Conservation (phyloP, 2,329 filamentous ascomycete genomes). For the Trichophyton simii region DNA sequence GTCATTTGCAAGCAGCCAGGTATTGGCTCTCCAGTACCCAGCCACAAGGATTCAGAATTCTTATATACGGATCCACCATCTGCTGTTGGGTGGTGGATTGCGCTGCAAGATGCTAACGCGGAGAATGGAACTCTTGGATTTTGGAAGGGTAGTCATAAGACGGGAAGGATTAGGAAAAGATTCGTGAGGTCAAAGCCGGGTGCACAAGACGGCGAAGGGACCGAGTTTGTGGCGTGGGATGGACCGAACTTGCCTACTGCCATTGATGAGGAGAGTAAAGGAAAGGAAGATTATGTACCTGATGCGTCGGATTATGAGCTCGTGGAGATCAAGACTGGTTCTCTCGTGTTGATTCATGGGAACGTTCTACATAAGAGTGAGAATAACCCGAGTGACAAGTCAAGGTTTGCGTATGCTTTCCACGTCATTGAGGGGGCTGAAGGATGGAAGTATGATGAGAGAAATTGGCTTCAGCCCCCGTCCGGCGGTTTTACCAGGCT, state of each 20-base stretch:
- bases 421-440: conserved; percentile 81
- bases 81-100: conserved; percentile 95
- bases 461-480: conserved; percentile 89
- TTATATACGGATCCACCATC: conserved; percentile 79
- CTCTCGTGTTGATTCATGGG: conserved; percentile 85
- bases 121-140: conserved; percentile 87
- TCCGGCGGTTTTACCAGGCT: conserved; percentile 63
- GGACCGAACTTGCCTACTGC: conserved; percentile 51
- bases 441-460: conserved; percentile 57
- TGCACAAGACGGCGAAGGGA: conserved; percentile 37
- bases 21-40: conserved; percentile 80
- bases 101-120: conserved; percentile 75
- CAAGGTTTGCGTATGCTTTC: conserved; percentile 92
- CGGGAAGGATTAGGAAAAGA: conserved; percentile 56
- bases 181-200: conserved; percentile 46
- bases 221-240: conserved; percentile 58
- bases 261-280: conserved; percentile 31
- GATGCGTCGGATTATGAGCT: conserved; percentile 54
- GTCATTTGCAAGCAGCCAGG: conserved; percentile 97
- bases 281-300: conserved; percentile 44
- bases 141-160: conserved; percentile 65
- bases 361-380: conserved; percentile 95
- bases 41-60: conserved; percentile 88
- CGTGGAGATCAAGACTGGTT: conserved; percentile 81
- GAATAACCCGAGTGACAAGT: conserved; percentile 73